phyloP scores from a whole-genome alignment of 345 rosid genomes.

The Gossypium anomalum region DNA sequence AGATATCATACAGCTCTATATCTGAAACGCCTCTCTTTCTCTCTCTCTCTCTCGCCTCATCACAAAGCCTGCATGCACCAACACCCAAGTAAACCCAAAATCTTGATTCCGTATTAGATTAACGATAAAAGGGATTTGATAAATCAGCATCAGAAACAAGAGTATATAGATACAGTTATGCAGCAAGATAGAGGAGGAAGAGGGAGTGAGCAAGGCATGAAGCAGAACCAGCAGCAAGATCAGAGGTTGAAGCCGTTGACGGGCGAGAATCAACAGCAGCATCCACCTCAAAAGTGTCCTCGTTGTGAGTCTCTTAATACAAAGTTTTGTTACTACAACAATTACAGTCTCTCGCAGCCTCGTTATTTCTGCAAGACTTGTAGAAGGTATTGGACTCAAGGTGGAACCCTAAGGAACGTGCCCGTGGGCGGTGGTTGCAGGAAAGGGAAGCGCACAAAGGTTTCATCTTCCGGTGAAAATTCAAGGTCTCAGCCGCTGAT shows the following conservation, averaged over 20 bases:
- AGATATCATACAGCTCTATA: background rate
- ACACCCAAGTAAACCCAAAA: background rate
- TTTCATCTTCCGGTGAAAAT: constrained; percentile 24
- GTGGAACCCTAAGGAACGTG: constrained; percentile 64
- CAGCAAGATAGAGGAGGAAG: constrained; percentile 27
- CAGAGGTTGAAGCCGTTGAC: constrained; percentile 28
- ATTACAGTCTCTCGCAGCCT: constrained; percentile 67
- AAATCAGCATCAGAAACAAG: background rate
- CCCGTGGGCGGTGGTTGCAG: constrained; percentile 70
- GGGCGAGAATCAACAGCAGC: constrained; percentile 18
- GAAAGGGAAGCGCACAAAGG: constrained; percentile 46
- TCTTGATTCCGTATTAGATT: background rate
- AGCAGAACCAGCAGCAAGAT: constrained; percentile 29
- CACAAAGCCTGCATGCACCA: constrained; percentile 25
- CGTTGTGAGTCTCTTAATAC: constrained; percentile 70
- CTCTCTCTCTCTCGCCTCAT: background rate
- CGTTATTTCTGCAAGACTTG: constrained; percentile 71
- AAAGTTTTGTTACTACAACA: constrained; percentile 73
- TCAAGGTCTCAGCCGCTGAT: constrained; percentile 20
- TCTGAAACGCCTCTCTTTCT: constrained; percentile 2
- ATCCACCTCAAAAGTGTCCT: constrained; percentile 50
- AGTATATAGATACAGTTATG: constrained; percentile 13
- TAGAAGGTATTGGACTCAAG: constrained; percentile 67
- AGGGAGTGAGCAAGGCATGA: constrained; percentile 22
- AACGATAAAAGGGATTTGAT: background rate